Percentiles rank a stretch among this genome's conserved stretches.
These are phyloP conservation scores for Arthrobotrys megalospora DNA, from an alignment of 2,329 filamentous ascomycete genomes.

Conservation along the genomic window DNA sequence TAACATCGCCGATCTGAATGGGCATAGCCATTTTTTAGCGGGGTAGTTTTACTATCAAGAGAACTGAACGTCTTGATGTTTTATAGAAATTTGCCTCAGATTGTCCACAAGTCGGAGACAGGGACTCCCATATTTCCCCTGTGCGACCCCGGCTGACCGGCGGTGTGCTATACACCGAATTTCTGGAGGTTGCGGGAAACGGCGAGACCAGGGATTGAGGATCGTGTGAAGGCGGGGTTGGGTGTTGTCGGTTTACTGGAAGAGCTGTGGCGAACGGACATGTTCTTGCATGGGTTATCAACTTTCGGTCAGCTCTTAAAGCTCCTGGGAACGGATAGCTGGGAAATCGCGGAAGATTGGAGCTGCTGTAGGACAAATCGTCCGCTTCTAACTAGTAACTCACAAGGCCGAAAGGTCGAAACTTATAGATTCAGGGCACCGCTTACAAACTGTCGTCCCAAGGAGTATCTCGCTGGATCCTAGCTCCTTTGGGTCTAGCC, in stretches of 20 bases:
- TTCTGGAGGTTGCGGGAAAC: slow-evolving; percentile 20
- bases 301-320: slow-evolving; percentile 1
- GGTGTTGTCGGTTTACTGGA: slow-evolving; percentile 45
- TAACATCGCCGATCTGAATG: slow-evolving; percentile 65
- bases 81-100: slow-evolving; percentile 37
- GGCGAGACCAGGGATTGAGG: slow-evolving; percentile 11
- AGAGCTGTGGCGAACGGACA: slow-evolving; percentile 39
- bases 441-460: slow-evolving; percentile 24
- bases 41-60: slow-evolving; percentile 4
- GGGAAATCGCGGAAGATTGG: slow-evolving; percentile 14
- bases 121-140: slow-evolving; percentile 60
- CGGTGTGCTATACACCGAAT: slow-evolving; percentile 43
- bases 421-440: slow-evolving; percentile 27
- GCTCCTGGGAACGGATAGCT: not conserved
- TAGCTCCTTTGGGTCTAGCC: slow-evolving; percentile 41
- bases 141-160: slow-evolving; percentile 42
- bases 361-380: slow-evolving; percentile 4
- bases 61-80: slow-evolving; percentile 3
- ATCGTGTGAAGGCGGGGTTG: slow-evolving; percentile 53
- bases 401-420: slow-evolving; percentile 22
- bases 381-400: slow-evolving; percentile 8
- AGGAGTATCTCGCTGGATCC: slow-evolving; percentile 13
- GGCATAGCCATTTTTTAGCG: slow-evolving; percentile 63
- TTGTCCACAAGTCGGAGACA: slow-evolving; percentile 47
- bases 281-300: slow-evolving; percentile 46